These are phyloP conservation scores for Epichloe brachyelytri DNA, from an alignment of 2,329 filamentous ascomycete genomes.

Conservation along the genomic window DNA sequence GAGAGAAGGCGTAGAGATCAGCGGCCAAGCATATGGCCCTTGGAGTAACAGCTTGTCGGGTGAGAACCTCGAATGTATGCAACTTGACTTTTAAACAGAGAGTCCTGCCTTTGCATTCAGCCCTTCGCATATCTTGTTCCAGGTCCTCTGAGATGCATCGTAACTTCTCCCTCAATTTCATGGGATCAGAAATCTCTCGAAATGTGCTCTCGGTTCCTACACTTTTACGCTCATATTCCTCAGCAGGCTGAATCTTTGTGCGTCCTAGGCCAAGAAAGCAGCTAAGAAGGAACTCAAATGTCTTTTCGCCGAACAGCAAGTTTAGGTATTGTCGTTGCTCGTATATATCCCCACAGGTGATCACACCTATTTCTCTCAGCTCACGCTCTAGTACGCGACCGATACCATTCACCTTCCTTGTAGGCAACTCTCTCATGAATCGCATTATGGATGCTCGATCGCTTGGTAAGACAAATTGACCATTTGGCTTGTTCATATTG, in stretches of 20 bases:
- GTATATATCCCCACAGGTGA: slow-evolving; percentile 82
- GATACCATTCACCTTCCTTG: slow-evolving; percentile 89
- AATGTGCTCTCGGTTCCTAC: slow-evolving; percentile 93
- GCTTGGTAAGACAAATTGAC: slow-evolving; percentile 65
- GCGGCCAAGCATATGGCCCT: slow-evolving; percentile 61
- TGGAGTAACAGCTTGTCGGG: slow-evolving; percentile 63
- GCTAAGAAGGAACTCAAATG: slow-evolving; percentile 72
- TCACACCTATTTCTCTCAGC: slow-evolving; percentile 73
- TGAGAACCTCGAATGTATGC: slow-evolving; percentile 85
- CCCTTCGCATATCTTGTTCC: slow-evolving; percentile 69
- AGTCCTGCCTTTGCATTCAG: slow-evolving; percentile 80
- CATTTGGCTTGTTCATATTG: slow-evolving; percentile 93
- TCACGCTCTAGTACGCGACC: slow-evolving; percentile 88
- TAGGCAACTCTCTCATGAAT: slow-evolving; percentile 75
- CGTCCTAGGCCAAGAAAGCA: slow-evolving; percentile 79
- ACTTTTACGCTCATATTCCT: slow-evolving; percentile 84
- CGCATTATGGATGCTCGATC: slow-evolving; percentile 64
- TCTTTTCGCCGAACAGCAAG: slow-evolving; percentile 81
- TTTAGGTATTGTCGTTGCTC: slow-evolving; percentile 58
- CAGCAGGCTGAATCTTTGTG: slow-evolving; percentile 72
- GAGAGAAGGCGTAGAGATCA: slow-evolving; percentile 68
- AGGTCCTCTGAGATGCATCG: slow-evolving; percentile 72
- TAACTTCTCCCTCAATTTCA: slow-evolving; percentile 62
- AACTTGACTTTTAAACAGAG: slow-evolving; percentile 86
- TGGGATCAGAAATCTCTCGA: slow-evolving; percentile 57